Percentiles rank a stretch among this genome's conserved stretches.
phyloP scores from a whole-genome alignment of 148 eudicot species.

The Rhododendron henanense region DNA sequence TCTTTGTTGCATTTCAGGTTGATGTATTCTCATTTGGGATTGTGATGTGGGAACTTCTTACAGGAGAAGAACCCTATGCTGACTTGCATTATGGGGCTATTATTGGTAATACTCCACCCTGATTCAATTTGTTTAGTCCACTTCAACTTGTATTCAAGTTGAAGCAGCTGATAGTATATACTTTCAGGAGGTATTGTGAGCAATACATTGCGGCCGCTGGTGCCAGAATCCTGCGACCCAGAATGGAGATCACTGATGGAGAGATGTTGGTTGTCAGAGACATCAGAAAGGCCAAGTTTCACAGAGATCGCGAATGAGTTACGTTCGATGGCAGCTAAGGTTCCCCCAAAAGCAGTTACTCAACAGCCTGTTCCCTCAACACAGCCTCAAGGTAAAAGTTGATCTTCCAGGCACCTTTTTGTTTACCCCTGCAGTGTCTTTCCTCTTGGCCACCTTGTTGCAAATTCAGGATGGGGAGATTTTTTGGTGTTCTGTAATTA shows the following conservation, averaged over 20 bases:
- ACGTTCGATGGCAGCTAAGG: conserved; percentile 62
- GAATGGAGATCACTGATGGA: conserved; percentile 88
- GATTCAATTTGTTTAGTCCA: neutral
- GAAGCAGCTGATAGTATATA: neutral
- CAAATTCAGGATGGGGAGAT: neutral
- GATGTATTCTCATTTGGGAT: conserved; percentile 96
- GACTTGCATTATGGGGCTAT: conserved; percentile 91
- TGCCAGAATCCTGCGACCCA: conserved; percentile 74
- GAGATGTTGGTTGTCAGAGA: conserved; percentile 92
- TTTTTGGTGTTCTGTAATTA: neutral
- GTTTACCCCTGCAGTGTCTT: neutral
- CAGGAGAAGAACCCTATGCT: conserved; percentile 92
- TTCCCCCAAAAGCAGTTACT: conserved; percentile 51
- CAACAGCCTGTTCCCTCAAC: conserved; percentile 26
- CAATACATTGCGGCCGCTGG: conserved; percentile 81
- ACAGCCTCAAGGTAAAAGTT: conserved; percentile 25
- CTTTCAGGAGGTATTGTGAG: conserved; percentile 82
- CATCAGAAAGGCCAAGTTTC: conserved; percentile 76
- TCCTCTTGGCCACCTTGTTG: neutral
- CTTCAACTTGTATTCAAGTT: neutral
- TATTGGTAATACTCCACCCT: conserved; percentile 45
- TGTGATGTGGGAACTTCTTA: conserved; percentile 95
- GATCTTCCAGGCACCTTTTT: neutral
- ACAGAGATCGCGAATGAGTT: conserved; percentile 71
- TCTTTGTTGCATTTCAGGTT: conserved; percentile 40